phyloP scores from a whole-genome alignment of 805 yeast species.

The Priceomyces melissophilus region DNA sequence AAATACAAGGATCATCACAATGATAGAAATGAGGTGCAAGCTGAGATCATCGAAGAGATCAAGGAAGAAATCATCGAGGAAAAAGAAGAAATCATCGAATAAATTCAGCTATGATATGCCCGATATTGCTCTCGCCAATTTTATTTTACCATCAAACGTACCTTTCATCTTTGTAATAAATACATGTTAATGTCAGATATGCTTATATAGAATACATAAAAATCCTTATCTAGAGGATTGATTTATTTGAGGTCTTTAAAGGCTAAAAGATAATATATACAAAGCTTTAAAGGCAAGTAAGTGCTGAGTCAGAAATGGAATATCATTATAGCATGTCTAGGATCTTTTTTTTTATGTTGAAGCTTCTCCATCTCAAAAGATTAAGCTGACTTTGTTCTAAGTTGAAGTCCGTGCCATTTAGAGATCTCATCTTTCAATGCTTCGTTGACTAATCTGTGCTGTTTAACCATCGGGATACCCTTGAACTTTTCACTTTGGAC shows the following conservation, averaged over 20 bases:
- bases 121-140: too few relatives aligned
- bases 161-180: not conserved
- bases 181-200: not conserved
- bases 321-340: too few relatives aligned
- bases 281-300: too few relatives aligned
- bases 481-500: conserved; percentile 72
- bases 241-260: too few relatives aligned
- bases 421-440: conserved; percentile 78
- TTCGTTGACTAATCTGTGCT: conserved; percentile 85
- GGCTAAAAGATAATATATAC: too few relatives aligned
- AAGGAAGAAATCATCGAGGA: conserved; percentile 73
- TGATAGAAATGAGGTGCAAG: conserved; percentile 45
- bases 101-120: conserved; percentile 6
- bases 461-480: conserved; percentile 82
- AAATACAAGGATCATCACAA: conserved; percentile 31
- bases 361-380: too few relatives aligned
- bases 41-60: conserved; percentile 65
- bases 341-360: too few relatives aligned
- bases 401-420: conserved; percentile 93
- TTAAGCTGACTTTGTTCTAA: conserved; percentile 59
- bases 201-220: not conserved
- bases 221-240: too few relatives aligned
- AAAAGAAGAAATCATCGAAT: conserved; percentile 64
- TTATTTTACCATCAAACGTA: not conserved
- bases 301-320: too few relatives aligned